Percentiles rank a stretch among this genome's conserved stretches.
phyloP scores from a whole-genome alignment of 2,329 filamentous ascomycete species.

The Trichoderma koningii region DNA sequence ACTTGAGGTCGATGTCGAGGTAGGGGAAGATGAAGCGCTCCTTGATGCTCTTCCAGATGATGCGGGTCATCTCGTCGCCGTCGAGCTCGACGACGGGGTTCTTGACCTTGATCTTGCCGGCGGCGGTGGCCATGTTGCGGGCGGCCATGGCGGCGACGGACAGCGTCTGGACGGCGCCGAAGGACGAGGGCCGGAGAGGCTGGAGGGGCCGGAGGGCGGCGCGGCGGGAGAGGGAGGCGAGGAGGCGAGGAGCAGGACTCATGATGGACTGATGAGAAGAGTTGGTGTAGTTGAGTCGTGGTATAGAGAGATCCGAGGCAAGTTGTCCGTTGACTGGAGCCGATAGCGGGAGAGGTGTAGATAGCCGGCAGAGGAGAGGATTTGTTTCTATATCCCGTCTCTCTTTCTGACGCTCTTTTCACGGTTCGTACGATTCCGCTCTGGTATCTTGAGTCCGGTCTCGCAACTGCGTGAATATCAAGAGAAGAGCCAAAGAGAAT shows the following conservation, averaged over 20 bases:
- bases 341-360: neutral
- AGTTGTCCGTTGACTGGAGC: neutral
- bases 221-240: conserved; percentile 38
- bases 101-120: conserved; percentile 96
- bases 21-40: conserved; percentile 97
- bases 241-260: conserved; percentile 38
- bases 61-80: conserved; percentile 93
- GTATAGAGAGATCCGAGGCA: neutral
- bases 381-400: neutral
- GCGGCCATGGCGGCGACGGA: conserved; percentile 77
- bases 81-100: conserved; percentile 98
- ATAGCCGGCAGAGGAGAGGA: neutral
- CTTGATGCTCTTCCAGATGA: conserved; percentile 99
- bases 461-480: neutral
- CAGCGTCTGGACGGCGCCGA: conserved; percentile 43
- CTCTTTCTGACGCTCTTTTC: neutral
- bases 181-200: conserved; percentile 46
- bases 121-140: conserved; percentile 56
- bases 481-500: too few species aligned
- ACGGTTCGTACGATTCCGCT: neutral
- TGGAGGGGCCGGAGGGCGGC: conserved; percentile 36
- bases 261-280: neutral
- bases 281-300: neutral
- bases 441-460: neutral
- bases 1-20: conserved; percentile 97